Percentiles rank a stretch among this genome's conserved stretches.
phyloP scores from a whole-genome alignment of 2,329 filamentous ascomycete species.

The Botryosphaeria dothidea region DNA sequence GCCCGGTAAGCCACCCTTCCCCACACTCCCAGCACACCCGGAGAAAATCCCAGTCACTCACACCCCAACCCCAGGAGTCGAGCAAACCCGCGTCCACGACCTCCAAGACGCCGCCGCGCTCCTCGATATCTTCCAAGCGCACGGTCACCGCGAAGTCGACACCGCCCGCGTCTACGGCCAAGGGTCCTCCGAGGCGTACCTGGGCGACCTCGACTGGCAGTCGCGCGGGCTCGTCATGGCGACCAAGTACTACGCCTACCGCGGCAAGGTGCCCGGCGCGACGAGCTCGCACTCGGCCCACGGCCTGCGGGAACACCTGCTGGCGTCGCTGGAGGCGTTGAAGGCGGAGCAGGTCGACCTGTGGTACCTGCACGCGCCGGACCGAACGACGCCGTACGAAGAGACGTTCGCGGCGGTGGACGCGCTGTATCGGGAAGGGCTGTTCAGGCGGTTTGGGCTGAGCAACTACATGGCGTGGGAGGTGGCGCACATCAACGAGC shows the following conservation, averaged over 20 bases:
- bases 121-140: constrained; percentile 31
- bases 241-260: constrained; percentile 45
- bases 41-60: not conserved
- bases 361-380: constrained; percentile 54
- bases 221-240: constrained; percentile 43
- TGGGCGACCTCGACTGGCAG: constrained; percentile 42
- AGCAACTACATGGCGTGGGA: constrained; percentile 51
- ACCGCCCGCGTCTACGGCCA: constrained; percentile 41
- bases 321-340: constrained; percentile 42
- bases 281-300: constrained; percentile 22
- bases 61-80: constrained; percentile 21
- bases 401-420: constrained; percentile 50
- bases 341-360: constrained; percentile 45
- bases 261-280: constrained; percentile 15
- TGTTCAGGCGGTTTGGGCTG: constrained; percentile 48
- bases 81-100: constrained; percentile 25
- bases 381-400: constrained; percentile 46
- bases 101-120: constrained; percentile 28
- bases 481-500: constrained; percentile 49
- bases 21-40: not conserved
- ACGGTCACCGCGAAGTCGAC: constrained; percentile 37
- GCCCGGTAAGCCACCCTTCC: constrained; percentile 28
- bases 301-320: constrained; percentile 36
- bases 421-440: constrained; percentile 46
- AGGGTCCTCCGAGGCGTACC: constrained; percentile 43